Conservation (phyloP, 164 flowering plant species). For the Litsea cubeba region DNA sequence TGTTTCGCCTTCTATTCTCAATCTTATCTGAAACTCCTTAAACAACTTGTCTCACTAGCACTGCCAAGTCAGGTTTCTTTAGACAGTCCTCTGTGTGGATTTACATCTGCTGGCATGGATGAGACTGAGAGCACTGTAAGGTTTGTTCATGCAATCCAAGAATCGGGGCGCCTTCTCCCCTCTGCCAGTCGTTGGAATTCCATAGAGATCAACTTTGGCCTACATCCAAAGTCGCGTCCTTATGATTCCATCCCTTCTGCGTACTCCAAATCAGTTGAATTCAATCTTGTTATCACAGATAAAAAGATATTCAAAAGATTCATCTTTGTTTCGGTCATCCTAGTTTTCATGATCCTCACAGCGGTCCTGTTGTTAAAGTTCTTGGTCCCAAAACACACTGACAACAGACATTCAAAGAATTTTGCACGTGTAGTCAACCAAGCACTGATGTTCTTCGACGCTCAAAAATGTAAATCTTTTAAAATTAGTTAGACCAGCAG, state of each 20-base stretch:
- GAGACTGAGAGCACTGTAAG: not conserved
- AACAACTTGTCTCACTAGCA: not conserved
- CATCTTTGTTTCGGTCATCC: conserved; percentile 15
- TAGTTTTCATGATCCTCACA: conserved; percentile 18
- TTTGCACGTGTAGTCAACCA: conserved; percentile 41
- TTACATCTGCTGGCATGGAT: not conserved
- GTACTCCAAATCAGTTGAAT: conserved; percentile 41
- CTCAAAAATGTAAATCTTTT: conserved; percentile 51
- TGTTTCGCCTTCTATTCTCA: not conserved
- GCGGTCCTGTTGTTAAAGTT: conserved; percentile 26
- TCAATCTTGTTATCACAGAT: conserved; percentile 35
- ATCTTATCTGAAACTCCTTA: not conserved
- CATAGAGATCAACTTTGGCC: conserved; percentile 28
- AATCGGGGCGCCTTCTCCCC: conserved; percentile 44
- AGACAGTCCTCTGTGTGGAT: not conserved
- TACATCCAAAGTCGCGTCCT: conserved; percentile 15
- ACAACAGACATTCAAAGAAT: conserved; percentile 25
- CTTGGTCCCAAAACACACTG: conserved; percentile 30
- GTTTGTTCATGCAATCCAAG: conserved; percentile 32
- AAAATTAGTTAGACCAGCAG: not conserved
- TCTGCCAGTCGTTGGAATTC: conserved; percentile 55
- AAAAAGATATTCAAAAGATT: conserved; percentile 33
- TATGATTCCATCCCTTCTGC: conserved; percentile 27
- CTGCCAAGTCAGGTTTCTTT: not conserved
- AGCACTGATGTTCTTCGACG: conserved; percentile 62